Evolutionary conservation across 768 basidiomycete species (phyloP).

Genomic region (Boletus insuetus): DNA sequence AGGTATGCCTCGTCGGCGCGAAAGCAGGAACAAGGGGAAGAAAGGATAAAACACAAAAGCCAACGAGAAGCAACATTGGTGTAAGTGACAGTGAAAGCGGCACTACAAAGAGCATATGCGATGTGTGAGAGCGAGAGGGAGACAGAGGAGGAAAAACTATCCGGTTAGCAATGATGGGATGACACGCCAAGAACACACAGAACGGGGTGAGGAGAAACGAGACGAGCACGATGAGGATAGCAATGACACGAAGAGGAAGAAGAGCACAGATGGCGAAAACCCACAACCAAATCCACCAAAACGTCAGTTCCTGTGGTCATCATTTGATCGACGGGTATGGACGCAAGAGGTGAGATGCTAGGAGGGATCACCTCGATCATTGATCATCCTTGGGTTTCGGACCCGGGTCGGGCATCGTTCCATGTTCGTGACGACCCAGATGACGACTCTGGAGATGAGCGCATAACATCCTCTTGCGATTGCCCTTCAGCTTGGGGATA

Average conservation of each 20-base stretch:
- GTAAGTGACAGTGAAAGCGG: slow-evolving; percentile 1
- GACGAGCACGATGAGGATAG: neutral
- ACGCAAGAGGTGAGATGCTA: neutral
- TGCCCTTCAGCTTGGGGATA: slow-evolving; percentile 2
- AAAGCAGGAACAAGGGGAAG: neutral
- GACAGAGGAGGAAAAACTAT: neutral
- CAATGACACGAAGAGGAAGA: too few species aligned
- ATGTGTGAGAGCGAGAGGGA: neutral
- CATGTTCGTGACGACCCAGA: slow-evolving; percentile 24
- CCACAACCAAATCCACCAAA: neutral
- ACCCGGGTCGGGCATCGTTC: slow-evolving; percentile 8
- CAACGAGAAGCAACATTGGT: neutral
- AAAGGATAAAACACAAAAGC: neutral
- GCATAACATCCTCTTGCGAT: neutral
- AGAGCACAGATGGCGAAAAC: neutral
- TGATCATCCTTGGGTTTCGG: slow-evolving; percentile 5
- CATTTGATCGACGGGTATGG: neutral
- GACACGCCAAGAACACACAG: neutral
- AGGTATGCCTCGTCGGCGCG: neutral
- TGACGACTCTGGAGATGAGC: slow-evolving; percentile 12
- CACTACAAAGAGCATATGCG: neutral
- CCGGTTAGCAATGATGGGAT: neutral
- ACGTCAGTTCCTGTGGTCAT: neutral
- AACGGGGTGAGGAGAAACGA: neutral
- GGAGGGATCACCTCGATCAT: neutral